Conservation (phyloP, 768 basidiomycete species). For the Trametes coccinea region DNA sequence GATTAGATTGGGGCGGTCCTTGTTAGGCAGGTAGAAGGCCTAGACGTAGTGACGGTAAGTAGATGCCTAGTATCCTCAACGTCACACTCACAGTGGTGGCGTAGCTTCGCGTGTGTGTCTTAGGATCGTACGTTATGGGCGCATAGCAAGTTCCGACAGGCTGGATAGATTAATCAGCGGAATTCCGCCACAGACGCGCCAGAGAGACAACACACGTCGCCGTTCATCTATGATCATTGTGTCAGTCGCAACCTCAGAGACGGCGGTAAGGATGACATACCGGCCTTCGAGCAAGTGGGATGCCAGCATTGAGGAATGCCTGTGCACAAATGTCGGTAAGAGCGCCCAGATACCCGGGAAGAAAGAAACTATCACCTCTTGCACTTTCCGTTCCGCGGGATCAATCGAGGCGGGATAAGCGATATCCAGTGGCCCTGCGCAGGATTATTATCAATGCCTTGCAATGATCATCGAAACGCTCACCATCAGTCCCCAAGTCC, state of each 20-base stretch:
- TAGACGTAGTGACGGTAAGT: not conserved
- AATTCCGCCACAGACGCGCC: not conserved
- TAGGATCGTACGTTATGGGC: conserved; percentile 21
- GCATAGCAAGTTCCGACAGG: not conserved
- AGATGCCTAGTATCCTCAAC: not conserved
- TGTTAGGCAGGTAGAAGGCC: conserved; percentile 24
- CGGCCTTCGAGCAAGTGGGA: not conserved
- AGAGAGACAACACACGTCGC: not conserved
- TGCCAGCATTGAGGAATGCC: not conserved
- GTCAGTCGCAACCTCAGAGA: not conserved
- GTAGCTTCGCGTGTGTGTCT: conserved; percentile 25
- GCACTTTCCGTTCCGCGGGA: not conserved
- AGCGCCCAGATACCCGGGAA: too few species aligned
- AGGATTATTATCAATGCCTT: not conserved
- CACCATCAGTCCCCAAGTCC: not conserved
- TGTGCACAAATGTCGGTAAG: not conserved
- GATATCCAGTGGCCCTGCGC: not conserved
- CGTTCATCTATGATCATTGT: not conserved
- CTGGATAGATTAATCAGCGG: not conserved
- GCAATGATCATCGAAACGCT: not conserved
- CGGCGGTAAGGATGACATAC: not conserved
- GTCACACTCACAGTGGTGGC: conserved; percentile 25
- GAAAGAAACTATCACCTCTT: not conserved
- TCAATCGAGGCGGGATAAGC: not conserved
- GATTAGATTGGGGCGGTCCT: conserved; percentile 31